Conservation (phyloP, 208 protist genomes). For the Wallacemonas sp. region DNA sequence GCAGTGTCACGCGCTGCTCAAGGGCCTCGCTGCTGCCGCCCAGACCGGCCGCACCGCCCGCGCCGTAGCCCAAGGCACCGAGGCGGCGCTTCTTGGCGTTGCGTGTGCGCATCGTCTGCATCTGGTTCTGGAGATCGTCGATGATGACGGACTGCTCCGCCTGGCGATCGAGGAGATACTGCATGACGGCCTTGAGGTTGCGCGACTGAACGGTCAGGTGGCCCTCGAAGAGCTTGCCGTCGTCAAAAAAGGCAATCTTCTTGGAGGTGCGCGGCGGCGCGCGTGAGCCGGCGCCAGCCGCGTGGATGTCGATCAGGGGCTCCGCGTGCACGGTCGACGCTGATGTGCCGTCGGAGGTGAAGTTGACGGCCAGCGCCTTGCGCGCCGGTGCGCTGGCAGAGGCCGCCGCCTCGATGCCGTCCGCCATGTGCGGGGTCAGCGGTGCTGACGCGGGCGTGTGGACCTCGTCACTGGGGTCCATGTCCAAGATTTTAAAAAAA, state of each 20-base stretch:
- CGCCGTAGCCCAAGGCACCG: conserved; percentile 24
- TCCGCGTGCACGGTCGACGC: conserved; percentile 33
- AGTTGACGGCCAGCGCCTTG: neutral
- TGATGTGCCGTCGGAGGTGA: conserved; percentile 48
- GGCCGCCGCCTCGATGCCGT: neutral
- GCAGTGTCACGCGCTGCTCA: conserved; percentile 40
- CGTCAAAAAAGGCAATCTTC: conserved; percentile 71
- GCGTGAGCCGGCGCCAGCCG: conserved; percentile 35
- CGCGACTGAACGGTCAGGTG: conserved; percentile 86
- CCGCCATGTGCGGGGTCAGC: neutral
- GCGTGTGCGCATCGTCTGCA: conserved; percentile 52
- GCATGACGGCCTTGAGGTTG: conserved; percentile 80
- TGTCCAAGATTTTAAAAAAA: neutral
- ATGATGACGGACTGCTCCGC: conserved; percentile 80
- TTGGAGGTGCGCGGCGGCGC: conserved; percentile 34
- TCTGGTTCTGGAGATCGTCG: conserved; percentile 80
- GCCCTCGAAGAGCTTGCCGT: conserved; percentile 90
- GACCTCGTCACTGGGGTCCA: neutral
- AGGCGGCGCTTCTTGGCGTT: conserved; percentile 26
- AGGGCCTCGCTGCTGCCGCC: conserved; percentile 25
- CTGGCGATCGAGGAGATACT: conserved; percentile 72
- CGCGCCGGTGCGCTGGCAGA: neutral
- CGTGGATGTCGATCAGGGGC: conserved; percentile 23
- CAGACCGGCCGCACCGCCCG: neutral
- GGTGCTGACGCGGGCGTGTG: neutral